A percentile compares a stretch with the other conserved stretches of the same genome.
phyloP scores from a whole-genome alignment of 768 basidiomycete genomes.

The Rhizopogon vinicolor region DNA sequence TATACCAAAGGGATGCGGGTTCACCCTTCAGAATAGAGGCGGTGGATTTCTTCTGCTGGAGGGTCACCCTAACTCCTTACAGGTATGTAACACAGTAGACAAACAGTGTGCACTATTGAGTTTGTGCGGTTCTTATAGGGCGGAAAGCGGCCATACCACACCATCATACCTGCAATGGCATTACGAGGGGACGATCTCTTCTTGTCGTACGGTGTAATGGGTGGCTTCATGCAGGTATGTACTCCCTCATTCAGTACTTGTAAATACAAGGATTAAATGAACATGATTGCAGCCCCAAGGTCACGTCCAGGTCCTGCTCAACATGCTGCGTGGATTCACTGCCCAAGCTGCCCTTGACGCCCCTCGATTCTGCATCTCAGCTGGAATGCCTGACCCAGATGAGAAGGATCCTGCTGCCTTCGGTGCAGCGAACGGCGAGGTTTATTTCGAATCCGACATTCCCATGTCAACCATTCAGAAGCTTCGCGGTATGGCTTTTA shows the following conservation, averaged over 20 bases:
- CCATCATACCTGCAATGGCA: constrained; percentile 90
- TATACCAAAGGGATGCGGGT: constrained; percentile 91
- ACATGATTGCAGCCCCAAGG: constrained; percentile 71
- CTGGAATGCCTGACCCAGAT: constrained; percentile 64
- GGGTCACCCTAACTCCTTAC: constrained; percentile 80
- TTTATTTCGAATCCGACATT: constrained; percentile 88
- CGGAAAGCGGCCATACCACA: constrained; percentile 87
- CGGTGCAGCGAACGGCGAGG: constrained; percentile 69
- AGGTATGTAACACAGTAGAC: constrained; percentile 36
- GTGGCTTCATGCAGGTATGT: constrained; percentile 78
- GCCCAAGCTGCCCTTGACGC: constrained; percentile 90
- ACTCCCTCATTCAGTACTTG: neutral
- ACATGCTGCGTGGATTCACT: constrained; percentile 82
- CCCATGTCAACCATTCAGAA: constrained; percentile 53
- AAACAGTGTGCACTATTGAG: neutral
- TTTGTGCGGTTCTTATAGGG: constrained; percentile 37
- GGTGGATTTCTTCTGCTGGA: constrained; percentile 75
- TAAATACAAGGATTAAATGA: neutral
- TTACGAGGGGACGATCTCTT: constrained; percentile 78
- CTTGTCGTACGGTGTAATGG: constrained; percentile 89
- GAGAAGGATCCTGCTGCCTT: constrained; percentile 39
- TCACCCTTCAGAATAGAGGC: constrained; percentile 95
- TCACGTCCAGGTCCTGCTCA: constrained; percentile 91
- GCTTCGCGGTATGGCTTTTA: constrained; percentile 52
- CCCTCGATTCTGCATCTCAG: constrained; percentile 94